A percentile compares a stretch with the other conserved stretches of the same genome.
These are phyloP conservation scores for Cystobasidium ongulense DNA, from an alignment of 768 basidiomycete genomes.

Conservation along the genomic window DNA sequence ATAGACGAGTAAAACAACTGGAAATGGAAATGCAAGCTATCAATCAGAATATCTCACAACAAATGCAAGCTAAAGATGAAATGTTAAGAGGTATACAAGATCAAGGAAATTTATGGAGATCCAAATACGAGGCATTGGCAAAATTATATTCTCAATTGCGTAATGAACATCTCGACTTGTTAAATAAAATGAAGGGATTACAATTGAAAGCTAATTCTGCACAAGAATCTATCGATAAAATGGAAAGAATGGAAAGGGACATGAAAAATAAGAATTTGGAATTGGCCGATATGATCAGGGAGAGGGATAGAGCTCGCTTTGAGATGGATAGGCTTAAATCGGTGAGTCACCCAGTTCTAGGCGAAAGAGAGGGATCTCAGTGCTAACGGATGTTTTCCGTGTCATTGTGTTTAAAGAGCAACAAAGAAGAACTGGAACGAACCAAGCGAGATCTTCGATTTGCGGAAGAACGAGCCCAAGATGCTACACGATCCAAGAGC, in stretches of 20 bases:
- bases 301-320: conserved; percentile 89
- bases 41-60: conserved; percentile 67
- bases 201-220: conserved; percentile 97
- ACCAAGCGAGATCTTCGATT: conserved; percentile 83
- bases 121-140: conserved; percentile 96
- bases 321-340: conserved; percentile 89
- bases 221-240: conserved; percentile 92
- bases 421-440: conserved; percentile 91
- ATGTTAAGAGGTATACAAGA: conserved; percentile 91
- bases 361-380: too few species aligned
- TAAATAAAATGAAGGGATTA: conserved; percentile 92
- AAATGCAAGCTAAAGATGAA: conserved; percentile 85
- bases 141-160: conserved; percentile 98
- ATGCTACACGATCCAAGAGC: conserved; percentile 79
- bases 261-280: conserved; percentile 98
- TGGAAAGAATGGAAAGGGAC: conserved; percentile 98
- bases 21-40: conserved; percentile 77
- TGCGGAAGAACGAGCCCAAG: conserved; percentile 96
- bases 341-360: conserved; percentile 43
- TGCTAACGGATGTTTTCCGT: too few species aligned
- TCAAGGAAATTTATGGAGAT: conserved; percentile 92
- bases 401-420: conserved; percentile 51
- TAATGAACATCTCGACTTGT: conserved; percentile 92
- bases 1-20: conserved; percentile 91
- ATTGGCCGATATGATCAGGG: conserved; percentile 95